Evolutionary conservation across 257 asterid genomes (phyloP).

Genomic region (Solanum phureja): DNA sequence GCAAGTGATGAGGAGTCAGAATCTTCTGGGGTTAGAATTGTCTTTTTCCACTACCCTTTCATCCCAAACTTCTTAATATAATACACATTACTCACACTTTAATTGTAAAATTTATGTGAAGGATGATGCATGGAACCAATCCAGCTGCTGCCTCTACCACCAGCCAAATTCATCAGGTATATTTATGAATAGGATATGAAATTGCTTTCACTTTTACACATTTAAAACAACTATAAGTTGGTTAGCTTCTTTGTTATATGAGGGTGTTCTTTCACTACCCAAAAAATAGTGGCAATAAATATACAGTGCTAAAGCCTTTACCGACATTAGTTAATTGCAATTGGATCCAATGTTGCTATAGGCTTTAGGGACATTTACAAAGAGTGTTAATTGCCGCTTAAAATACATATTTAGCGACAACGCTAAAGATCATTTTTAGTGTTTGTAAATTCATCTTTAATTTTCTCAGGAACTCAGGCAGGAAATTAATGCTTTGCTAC

Average conservation of each 20-base stretch:
- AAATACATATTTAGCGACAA: too few species aligned
- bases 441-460: background rate
- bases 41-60: background rate
- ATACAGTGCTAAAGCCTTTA: too few species aligned
- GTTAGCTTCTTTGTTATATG: background rate
- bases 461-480: conserved; percentile 2
- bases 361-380: too few species aligned
- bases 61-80: background rate
- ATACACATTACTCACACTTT: background rate
- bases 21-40: conserved; percentile 2
- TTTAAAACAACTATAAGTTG: background rate
- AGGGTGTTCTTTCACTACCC: background rate
- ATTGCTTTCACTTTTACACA: background rate
- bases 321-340: too few species aligned
- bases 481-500: background rate
- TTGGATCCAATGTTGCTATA: too few species aligned
- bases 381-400: too few species aligned
- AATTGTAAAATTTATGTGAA: background rate
- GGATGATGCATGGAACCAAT: background rate
- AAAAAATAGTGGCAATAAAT: too few species aligned
- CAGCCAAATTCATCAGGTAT: background rate
- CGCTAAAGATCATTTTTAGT: too few species aligned
- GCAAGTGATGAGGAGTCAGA: conserved; percentile 4
- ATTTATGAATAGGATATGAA: background rate
- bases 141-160: background rate